Evolutionary conservation across 805 yeast species (phyloP), one percentile per base, ranked within the genome.

Genomic region (Suhomyces emberorum): DNA sequence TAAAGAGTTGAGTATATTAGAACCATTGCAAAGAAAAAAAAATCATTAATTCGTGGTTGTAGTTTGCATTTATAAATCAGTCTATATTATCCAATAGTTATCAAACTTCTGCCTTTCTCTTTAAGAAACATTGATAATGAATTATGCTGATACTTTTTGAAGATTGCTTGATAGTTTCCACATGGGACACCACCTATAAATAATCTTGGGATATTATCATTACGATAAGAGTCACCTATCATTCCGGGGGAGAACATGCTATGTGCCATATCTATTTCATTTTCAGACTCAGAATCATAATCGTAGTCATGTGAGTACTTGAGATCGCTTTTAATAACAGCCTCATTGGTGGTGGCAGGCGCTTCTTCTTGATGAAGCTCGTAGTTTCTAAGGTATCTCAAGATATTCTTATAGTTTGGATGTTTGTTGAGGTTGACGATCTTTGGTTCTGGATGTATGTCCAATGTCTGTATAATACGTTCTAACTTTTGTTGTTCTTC

Each of bases 141-240:
- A 24, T 53, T 51, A 27, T 44, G 32, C 10, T 42, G 34, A 38
- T 48, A 45, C 38, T 49, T 45, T 2, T 37, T 41, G 25, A 60
- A 49, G 11, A 61, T 47, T 8, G 54, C 54, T 9, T 49, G 40
- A 29, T 50, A 58, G 23, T 51, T 51, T 5, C 61, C 69, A 4
- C 54, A 41, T 3, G 69, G 69, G 21, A 44, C 36, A 2, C 68
- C 69, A 9, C 57, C 62, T 15, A 63, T 51, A 38, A 63, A 61
- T 26, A 63, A 41, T 9, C 65, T 49, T 1, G 68, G 69, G 19
- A 63, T 54, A 30, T 52, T 51, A n/a, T n/a, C n/a, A 14, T 44
- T 39, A 10, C 38, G 28, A 15, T 23, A 21, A 14, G 33, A 20
- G 8, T 30, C 19, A 21, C 33, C 15, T 8, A 5, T 15, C 11